These are phyloP conservation scores for Gryganskiella cystojenkinii DNA, from an alignment of 192 early-diverging fungal species.

Conservation along the genomic window DNA sequence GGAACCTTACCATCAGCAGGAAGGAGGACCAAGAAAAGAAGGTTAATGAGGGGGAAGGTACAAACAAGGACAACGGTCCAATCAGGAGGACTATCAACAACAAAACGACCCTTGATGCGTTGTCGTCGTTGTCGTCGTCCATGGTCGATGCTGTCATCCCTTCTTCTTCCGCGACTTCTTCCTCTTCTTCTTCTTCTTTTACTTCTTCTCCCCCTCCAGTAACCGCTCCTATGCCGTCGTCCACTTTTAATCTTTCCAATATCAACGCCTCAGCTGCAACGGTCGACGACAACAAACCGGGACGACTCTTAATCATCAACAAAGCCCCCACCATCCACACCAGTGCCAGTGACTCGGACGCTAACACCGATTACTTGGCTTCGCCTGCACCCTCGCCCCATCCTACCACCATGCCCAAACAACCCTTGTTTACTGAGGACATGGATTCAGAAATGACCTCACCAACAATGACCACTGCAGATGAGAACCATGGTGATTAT, in stretches of 20 bases:
- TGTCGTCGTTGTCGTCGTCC: not conserved
- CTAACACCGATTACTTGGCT: conserved; percentile 7
- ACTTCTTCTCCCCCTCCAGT: not conserved
- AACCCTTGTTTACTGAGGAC: not conserved
- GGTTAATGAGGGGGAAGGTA: no score
- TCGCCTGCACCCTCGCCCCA: conserved; percentile 23
- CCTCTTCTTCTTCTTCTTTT: not conserved
- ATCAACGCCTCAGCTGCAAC: not conserved
- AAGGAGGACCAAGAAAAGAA: no score
- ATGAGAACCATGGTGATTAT: not conserved
- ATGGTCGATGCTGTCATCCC: not conserved
- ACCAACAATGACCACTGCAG: not conserved
- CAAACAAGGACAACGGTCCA: no score
- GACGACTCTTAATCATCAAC: not conserved
- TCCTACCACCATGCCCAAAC: not conserved
- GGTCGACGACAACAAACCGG: not conserved
- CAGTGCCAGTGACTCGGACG: not conserved
- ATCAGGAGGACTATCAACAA: no score
- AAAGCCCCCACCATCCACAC: not conserved
- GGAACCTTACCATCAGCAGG: not conserved
- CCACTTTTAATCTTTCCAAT: not conserved
- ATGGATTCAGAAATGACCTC: conserved; percentile 28
- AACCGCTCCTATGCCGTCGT: not conserved
- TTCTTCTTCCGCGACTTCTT: not conserved
- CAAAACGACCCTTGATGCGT: no score